Evolutionary conservation across 192 early-diverging fungal species (phyloP).

Genomic region (Gamsiella multidivaricata): DNA sequence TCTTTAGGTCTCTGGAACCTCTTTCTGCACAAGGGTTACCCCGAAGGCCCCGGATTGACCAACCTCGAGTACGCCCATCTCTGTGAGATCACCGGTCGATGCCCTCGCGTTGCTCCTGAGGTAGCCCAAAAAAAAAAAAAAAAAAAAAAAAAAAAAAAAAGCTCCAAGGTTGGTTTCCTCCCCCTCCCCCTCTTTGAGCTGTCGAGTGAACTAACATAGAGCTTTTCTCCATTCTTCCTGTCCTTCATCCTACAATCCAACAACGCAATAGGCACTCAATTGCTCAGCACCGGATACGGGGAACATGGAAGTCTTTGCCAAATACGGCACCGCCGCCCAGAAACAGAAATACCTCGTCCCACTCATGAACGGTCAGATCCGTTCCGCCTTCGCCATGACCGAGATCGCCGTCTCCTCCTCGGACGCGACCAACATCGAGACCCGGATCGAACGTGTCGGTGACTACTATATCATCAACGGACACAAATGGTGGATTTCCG

Average conservation of each 20-base stretch:
- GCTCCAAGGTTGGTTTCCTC: neutral
- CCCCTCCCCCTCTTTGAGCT: neutral
- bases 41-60: conserved; percentile 86
- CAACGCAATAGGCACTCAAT: conserved; percentile 86
- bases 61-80: conserved; percentile 96
- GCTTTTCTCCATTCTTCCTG: too few species aligned
- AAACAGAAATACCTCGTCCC: conserved; percentile 84
- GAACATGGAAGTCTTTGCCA: conserved; percentile 99
- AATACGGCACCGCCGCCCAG: conserved; percentile 90
- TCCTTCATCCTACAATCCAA: too few species aligned
- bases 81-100: conserved; percentile 91
- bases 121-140: conserved; percentile 13
- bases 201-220: too few species aligned
- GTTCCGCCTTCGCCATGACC: conserved; percentile 99
- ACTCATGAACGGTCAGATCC: conserved; percentile 89
- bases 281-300: conserved; percentile 96
- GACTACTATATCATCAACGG: conserved; percentile 79
- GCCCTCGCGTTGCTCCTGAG: conserved; percentile 85
- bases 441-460: conserved; percentile 75
- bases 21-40: conserved; percentile 86
- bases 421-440: conserved; percentile 97
- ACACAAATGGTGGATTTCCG: conserved; percentile 99
- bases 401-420: conserved; percentile 95
- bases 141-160: neutral
- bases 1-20: conserved; percentile 96